Evolutionary conservation across 805 yeast species (phyloP), one percentile per base, ranked within the genome.

Genomic region (Candida michaelii): DNA sequence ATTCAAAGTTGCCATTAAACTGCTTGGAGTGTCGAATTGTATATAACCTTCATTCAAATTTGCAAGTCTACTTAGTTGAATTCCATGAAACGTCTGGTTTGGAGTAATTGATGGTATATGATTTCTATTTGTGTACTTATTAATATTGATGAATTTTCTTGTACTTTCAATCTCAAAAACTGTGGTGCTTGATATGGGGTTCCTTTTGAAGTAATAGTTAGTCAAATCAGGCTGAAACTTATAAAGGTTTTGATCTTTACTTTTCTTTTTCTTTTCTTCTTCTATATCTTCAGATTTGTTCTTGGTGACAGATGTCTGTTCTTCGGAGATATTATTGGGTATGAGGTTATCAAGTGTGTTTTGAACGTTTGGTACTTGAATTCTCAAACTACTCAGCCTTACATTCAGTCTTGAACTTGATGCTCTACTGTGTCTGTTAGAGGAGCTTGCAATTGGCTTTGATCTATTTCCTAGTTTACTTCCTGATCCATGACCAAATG

Each of bases 141-240:
- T 35, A 14, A 41, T n/a, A n/a, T 42, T 43, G 2, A 54, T 48
- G 30, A 48, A 57, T 16, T 43, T 50, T 9, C 41, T 45, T 3
- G 51, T 46, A 37, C 68, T 65, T 36, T 68, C 74, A 0, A 60
- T 67, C 46, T 69, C 75, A 37, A 62, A 50, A 0, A 47, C 60
- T 2, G 63, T 58, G 2, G 73, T 69, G 27, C 55, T 46, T 25
- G 48, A 43, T 13, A 46, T 35, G 1, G 73, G 71, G 17, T 49
- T 46, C 32, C 69, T 51, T 53, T 27, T 29, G 12, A 54, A 51
- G 42, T 54, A 55, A 11, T 46, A 39, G 43, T 51, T 51, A 18
- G 36, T 24, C 18, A 36, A 23, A 23, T 41, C 36, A 4, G 44
- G 44, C 23, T 41, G 44, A 14, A 27, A 42, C 27, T 18, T 2